Base-by-base conservation (phyloP, 768 basidiomycete species). In the Serendipita vermifera region DNA sequence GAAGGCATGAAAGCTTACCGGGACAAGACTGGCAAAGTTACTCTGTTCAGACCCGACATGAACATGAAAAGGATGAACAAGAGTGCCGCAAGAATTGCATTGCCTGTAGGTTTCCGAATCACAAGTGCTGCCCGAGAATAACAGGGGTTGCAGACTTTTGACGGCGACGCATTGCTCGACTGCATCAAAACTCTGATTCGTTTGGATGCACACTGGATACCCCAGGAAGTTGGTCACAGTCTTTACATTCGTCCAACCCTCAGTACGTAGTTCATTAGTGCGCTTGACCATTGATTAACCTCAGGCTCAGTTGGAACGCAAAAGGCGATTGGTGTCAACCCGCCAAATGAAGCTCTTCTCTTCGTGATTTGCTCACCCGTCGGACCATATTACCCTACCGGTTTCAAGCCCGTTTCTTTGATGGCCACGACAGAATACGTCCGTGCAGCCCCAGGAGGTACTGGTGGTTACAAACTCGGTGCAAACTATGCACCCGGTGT, bases 1-100 rank as follows among this genome's bases (percentile, higher is more conserved):
- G 93, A 98, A 67, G 89, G 93, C 15, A 80, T 96, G 79, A 97
- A 97, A 67, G 93, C 93, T 1, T 97, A 94, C 71, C 75, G 82
- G 46, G 80, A 83, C 61, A 69, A 77, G 33, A 70, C 77, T 46
- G 91, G 84, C 33, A 80, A 77, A 26, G 79, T 92, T 20, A 79
- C 84, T 15, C 70, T 97, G 61, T 97, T 97, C 77, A 75, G 93
- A 40, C 94, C 93, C 2, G 89, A 96, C 70, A 88, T 89, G 87
- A 96, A 97, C 72, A 94, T 97, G 91, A 82, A 82, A 64, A 82
- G 93, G 26, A 92, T 98, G 91, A 90, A 89, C 71, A 77, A 61
- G 41, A 88, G 85, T 64, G 92, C 93, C 13, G 62, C 70, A 24
- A 80, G 93, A 38, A 73, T 90, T 55, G 87, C 85, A 17, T 67